phyloP scores from a whole-genome alignment of 371 early-diverging fungal species.

The Syncephalastrum racemosum region DNA sequence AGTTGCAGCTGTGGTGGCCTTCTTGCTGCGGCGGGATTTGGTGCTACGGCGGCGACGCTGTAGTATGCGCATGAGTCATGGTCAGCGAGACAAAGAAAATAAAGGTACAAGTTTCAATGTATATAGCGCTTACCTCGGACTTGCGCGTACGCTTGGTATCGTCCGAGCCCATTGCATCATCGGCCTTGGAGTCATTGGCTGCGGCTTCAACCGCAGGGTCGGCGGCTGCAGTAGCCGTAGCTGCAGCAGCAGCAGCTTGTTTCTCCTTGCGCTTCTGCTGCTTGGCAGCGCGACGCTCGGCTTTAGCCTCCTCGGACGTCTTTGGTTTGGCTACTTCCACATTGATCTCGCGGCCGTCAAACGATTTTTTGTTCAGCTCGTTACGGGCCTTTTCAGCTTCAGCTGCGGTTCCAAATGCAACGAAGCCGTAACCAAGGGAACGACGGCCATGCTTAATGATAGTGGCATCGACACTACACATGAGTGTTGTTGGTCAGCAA shows the following conservation, averaged over 20 bases:
- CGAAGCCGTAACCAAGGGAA: slow-evolving; percentile 92
- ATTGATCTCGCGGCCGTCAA: slow-evolving; percentile 83
- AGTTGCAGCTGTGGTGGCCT: neutral
- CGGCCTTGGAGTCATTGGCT: neutral
- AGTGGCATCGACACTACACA: slow-evolving; percentile 57
- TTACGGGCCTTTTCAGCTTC: slow-evolving; percentile 76
- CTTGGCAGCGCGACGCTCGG: slow-evolving; percentile 1
- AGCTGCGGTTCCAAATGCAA: slow-evolving; percentile 73
- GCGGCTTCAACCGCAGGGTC: neutral
- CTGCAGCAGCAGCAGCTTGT: neutral
- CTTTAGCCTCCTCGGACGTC: slow-evolving; percentile 7
- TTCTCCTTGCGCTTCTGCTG: slow-evolving; percentile 6
- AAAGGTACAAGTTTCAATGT: neutral
- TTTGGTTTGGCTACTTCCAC: slow-evolving; percentile 83
- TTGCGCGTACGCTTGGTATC: no score
- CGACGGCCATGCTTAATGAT: slow-evolving; percentile 76
- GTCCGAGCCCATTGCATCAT: no score
- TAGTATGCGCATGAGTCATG: neutral
- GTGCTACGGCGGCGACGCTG: neutral
- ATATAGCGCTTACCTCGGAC: no score
- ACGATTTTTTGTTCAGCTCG: slow-evolving; percentile 65
- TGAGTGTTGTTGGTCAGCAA: neutral
- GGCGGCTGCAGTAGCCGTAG: neutral
- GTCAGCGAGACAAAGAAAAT: neutral
- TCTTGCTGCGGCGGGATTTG: slow-evolving; percentile 1